phyloP scores from a whole-genome alignment of 345 rosid genomes.

The Sonneratia caseolaris region DNA sequence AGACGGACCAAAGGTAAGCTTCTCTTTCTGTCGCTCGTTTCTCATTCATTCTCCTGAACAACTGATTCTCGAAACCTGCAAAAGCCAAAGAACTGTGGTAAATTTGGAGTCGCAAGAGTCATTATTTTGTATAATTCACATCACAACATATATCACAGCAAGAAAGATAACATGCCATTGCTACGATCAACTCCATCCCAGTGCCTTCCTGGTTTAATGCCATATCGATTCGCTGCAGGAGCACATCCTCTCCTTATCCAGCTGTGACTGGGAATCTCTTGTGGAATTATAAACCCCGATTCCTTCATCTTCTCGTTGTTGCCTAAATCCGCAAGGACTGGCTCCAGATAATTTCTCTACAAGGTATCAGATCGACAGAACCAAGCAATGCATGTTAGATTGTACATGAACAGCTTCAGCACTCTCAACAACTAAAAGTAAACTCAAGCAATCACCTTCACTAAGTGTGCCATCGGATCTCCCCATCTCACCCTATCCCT shows the following conservation, averaged over 20 bases:
- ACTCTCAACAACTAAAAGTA: not conserved
- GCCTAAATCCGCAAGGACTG: slow-evolving; percentile 57
- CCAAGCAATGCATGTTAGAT: not conserved
- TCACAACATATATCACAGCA: not conserved
- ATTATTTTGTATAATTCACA: not conserved
- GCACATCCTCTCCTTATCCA: slow-evolving; percentile 76
- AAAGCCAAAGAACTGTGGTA: not conserved
- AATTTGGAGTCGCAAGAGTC: not conserved
- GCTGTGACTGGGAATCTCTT: slow-evolving; percentile 68
- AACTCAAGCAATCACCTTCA: slow-evolving; percentile 44
- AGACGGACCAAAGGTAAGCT: slow-evolving; percentile 88
- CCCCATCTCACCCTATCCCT: slow-evolving; percentile 78
- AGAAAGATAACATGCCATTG: slow-evolving; percentile 38
- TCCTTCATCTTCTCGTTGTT: slow-evolving; percentile 77
- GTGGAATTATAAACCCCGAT: slow-evolving; percentile 86
- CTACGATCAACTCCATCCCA: slow-evolving; percentile 99
- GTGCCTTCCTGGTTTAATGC: slow-evolving; percentile 88
- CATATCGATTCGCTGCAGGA: slow-evolving; percentile 76
- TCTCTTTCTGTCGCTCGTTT: slow-evolving; percentile 77
- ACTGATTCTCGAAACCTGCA: slow-evolving; percentile 66
- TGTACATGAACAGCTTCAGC: not conserved
- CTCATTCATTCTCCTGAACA: slow-evolving; percentile 58
- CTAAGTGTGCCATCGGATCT: slow-evolving; percentile 96
- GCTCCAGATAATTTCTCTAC: slow-evolving; percentile 52
- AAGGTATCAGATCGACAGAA: not conserved